These are phyloP conservation scores for Haplosporangium gracile DNA, from an alignment of 192 early-diverging fungal genomes.

Conservation along the genomic window DNA sequence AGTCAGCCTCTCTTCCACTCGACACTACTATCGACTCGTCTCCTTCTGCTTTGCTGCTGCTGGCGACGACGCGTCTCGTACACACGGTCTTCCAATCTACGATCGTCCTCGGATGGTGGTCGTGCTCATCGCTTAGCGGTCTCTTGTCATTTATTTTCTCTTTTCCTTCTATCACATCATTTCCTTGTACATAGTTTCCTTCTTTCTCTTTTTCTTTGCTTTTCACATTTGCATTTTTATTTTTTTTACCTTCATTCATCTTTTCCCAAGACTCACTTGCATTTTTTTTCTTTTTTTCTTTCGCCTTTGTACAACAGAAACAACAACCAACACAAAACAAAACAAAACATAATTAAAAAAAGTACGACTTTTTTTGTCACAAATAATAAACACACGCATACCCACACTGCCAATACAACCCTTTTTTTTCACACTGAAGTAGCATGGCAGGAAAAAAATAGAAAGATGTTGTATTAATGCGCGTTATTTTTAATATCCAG, in stretches of 20 bases:
- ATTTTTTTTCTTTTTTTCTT: neutral
- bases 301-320: neutral
- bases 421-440: neutral
- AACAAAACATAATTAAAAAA: neutral
- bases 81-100: neutral
- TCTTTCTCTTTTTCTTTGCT: neutral
- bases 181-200: neutral
- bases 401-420: no score
- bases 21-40: no score
- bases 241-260: neutral
- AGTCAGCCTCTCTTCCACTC: neutral
- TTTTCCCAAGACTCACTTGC: neutral
- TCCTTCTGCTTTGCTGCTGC: no score
- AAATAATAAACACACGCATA: no score
- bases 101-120: neutral
- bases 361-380: neutral
- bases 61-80: neutral
- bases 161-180: neutral
- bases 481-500: neutral
- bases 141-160: neutral
- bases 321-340: neutral
- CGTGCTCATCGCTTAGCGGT: neutral
- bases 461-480: no score
- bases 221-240: neutral
- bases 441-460: neutral